Conservation (phyloP, 495 filamentous ascomycete species). For the Hyaloscypha finlandica region DNA sequence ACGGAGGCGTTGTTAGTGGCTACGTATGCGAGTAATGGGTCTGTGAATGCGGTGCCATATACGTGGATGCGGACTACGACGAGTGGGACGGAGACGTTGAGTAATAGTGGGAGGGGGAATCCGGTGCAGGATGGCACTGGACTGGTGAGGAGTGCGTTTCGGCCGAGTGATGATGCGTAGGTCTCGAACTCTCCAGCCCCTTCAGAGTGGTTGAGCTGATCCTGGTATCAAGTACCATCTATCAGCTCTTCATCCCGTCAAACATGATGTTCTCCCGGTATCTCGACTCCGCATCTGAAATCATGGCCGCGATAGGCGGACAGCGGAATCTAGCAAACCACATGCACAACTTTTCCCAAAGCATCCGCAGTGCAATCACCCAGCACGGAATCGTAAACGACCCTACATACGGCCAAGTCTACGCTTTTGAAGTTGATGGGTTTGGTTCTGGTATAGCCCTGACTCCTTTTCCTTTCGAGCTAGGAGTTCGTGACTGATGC, state of each 20-base stretch:
- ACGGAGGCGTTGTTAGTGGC: slow-evolving; percentile 53
- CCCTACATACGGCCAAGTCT: slow-evolving; percentile 50
- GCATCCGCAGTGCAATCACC: slow-evolving; percentile 51
- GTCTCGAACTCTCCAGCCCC: neutral
- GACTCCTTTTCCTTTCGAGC: slow-evolving; percentile 61
- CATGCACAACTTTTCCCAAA: slow-evolving; percentile 50
- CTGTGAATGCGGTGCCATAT: slow-evolving; percentile 52
- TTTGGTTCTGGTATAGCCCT: slow-evolving; percentile 42
- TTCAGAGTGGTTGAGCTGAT: neutral
- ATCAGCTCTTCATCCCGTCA: slow-evolving; percentile 60
- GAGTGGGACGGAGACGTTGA: slow-evolving; percentile 59
- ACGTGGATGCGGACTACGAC: slow-evolving; percentile 56
- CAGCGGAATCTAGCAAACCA: slow-evolving; percentile 41
- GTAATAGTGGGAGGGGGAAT: slow-evolving; percentile 59
- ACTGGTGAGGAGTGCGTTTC: slow-evolving; percentile 61
- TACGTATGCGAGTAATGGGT: slow-evolving; percentile 58
- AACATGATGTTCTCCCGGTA: slow-evolving; percentile 71
- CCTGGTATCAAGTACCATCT: slow-evolving; percentile 38
- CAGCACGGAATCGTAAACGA: slow-evolving; percentile 51
- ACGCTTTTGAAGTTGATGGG: slow-evolving; percentile 63
- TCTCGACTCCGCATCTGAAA: slow-evolving; percentile 46
- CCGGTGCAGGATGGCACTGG: slow-evolving; percentile 60
- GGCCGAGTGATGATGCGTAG: slow-evolving; percentile 62
- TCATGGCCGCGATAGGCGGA: slow-evolving; percentile 48
- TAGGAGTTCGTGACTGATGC: slow-evolving; percentile 1